phyloP scores from a whole-genome alignment of 2,329 filamentous ascomycete species.

The Aotearoamyces nothofagi region DNA sequence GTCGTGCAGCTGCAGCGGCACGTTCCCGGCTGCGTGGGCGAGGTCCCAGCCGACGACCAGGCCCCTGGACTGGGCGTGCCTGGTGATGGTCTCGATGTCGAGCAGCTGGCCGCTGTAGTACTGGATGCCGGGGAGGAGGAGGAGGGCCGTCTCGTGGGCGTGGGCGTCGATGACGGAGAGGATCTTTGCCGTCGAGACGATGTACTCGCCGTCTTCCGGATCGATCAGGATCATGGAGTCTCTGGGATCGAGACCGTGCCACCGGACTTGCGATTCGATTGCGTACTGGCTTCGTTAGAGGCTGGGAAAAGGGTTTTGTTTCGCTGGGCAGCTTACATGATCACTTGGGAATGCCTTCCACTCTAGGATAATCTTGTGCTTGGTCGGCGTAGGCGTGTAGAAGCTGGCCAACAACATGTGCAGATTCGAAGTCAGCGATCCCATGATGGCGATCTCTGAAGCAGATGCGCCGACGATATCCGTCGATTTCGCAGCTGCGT shows the following conservation, averaged over 20 bases:
- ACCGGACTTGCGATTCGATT: slow-evolving; percentile 63
- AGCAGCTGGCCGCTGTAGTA: slow-evolving; percentile 87
- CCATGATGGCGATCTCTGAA: slow-evolving; percentile 75
- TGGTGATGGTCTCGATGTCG: slow-evolving; percentile 68
- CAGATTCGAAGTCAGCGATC: slow-evolving; percentile 60
- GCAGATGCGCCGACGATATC: slow-evolving; percentile 59
- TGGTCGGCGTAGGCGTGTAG: slow-evolving; percentile 43
- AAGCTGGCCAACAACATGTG: slow-evolving; percentile 58
- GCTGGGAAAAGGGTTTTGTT: too few relatives aligned
- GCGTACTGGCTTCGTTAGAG: too few relatives aligned
- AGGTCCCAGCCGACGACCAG: slow-evolving; percentile 78
- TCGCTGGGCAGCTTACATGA: too few relatives aligned
- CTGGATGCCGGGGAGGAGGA: slow-evolving; percentile 77
- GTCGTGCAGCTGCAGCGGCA: slow-evolving; percentile 63
- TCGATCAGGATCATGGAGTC: slow-evolving; percentile 62
- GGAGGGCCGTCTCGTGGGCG: slow-evolving; percentile 54
- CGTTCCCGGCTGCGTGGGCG: slow-evolving; percentile 75
- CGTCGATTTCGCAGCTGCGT: slow-evolving; percentile 53
- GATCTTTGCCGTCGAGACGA: slow-evolving; percentile 57
- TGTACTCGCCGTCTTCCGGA: slow-evolving; percentile 38
- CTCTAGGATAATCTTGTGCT: slow-evolving; percentile 54
- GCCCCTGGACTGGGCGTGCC: slow-evolving; percentile 54
- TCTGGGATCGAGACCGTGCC: slow-evolving; percentile 51
- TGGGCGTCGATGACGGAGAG: slow-evolving; percentile 60
- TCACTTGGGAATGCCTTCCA: slow-evolving; percentile 85